Percentiles rank a stretch among this genome's conserved stretches.
Evolutionary conservation across 345 rosid species (phyloP).

Genomic region (Xanthoceras sorbifolium): DNA sequence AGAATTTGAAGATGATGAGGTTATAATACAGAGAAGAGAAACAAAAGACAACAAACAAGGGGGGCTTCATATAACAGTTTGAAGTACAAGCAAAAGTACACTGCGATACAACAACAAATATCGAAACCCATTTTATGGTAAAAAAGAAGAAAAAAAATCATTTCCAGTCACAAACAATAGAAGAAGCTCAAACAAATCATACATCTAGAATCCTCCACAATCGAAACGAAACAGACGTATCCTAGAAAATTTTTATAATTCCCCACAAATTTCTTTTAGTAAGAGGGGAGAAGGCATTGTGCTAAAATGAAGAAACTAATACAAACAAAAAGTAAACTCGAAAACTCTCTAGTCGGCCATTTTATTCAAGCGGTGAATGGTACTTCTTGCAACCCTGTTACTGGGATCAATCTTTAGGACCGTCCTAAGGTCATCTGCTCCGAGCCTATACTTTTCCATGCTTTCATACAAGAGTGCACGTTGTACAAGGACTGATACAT

Average conservation of each 20-base stretch:
- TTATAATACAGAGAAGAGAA: neutral
- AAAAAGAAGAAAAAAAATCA: neutral
- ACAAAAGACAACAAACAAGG: neutral
- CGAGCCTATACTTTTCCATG: conserved; percentile 97
- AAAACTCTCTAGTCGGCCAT: conserved; percentile 60
- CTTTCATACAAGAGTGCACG: conserved; percentile 95
- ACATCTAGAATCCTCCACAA: conserved; percentile 18
- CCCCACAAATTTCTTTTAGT: conserved; percentile 17
- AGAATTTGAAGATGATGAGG: neutral
- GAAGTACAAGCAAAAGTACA: neutral
- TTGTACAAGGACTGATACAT: conserved; percentile 77
- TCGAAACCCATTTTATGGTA: conserved; percentile 5
- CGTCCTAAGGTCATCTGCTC: conserved; percentile 92
- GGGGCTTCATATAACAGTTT: neutral
- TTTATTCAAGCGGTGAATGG: conserved; percentile 83
- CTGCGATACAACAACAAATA: neutral
- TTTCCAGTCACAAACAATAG: conserved; percentile 3
- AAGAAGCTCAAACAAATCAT: conserved; percentile 18
- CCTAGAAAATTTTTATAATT: neutral
- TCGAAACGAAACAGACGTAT: conserved; percentile 7
- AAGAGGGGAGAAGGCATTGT: conserved; percentile 7
- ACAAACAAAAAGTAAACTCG: conserved; percentile 9
- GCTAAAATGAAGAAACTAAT: conserved; percentile 16
- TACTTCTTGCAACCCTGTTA: conserved; percentile 94
- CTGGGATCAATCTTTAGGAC: conserved; percentile 88